These are phyloP conservation scores for Aspergillus nomiae DNA, from an alignment of 2,329 filamentous ascomycete species.

Conservation along the genomic window DNA sequence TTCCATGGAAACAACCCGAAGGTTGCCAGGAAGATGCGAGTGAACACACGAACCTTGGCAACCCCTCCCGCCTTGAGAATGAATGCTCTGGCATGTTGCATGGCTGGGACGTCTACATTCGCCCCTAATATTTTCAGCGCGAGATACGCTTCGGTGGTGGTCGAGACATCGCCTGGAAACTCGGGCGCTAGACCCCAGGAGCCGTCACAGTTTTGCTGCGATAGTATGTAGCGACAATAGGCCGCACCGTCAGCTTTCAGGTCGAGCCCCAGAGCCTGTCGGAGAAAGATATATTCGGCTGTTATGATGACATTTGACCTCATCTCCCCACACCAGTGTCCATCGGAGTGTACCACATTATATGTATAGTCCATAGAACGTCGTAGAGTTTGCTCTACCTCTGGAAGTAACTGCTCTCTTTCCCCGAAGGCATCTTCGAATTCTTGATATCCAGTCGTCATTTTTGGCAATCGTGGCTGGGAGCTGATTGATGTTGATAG, in stretches of 20 bases:
- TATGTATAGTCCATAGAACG: neutral
- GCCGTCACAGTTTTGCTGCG: constrained; percentile 31
- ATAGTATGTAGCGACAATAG: constrained; percentile 16
- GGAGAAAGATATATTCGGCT: constrained; percentile 30
- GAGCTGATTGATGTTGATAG: too few species aligned
- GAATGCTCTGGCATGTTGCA: constrained; percentile 25
- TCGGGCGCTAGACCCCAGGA: constrained; percentile 33
- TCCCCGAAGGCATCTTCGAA: neutral
- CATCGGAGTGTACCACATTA: constrained; percentile 11
- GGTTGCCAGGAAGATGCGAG: constrained; percentile 30
- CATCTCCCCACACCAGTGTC: constrained; percentile 31
- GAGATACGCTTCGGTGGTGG: constrained; percentile 36
- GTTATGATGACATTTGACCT: constrained; percentile 25
- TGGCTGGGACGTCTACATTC: constrained; percentile 7
- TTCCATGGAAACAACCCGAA: constrained; percentile 41
- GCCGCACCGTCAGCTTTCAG: constrained; percentile 12
- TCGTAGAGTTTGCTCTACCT: neutral
- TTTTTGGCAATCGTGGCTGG: neutral
- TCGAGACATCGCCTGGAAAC: constrained; percentile 27
- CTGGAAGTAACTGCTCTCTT: neutral
- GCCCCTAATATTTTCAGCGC: constrained; percentile 37
- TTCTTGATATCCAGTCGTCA: neutral
- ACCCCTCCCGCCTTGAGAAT: constrained; percentile 30
- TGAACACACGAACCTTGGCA: constrained; percentile 34
- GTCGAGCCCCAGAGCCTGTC: constrained; percentile 24